Evolutionary conservation across 2,329 filamentous ascomycete species (phyloP), one percentile per base, ranked within the genome.

Genomic region (Chaetomiaceae sp.): DNA sequence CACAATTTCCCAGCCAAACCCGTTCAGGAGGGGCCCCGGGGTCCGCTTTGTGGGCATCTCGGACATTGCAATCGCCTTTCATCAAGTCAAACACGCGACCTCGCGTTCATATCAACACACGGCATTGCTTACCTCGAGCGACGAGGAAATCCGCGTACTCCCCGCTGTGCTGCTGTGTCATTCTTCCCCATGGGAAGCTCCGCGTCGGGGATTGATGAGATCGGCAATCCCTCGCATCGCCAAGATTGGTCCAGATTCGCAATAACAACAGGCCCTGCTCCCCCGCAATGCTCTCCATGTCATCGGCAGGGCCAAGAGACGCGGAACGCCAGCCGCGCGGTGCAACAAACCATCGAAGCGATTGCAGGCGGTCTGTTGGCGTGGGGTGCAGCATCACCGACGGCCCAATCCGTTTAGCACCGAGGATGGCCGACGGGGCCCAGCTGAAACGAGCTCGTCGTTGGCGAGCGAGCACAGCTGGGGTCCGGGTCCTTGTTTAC

Each of bases 21-120:
- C 18, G 24, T 32, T 29, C 42, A 45, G 42, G 38, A 39, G 47
- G 10, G n/a, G 12, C n/a, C 19, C 32, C 32, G 9, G 35, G 42
- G 39, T 32, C 48, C 49, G 45, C 45, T 38, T 48, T 38, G 38
- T 34, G 45, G 45, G 33, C 45, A 39, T 20, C 22, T 51, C 49
- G 49, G 49, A 51, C 38, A 48, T 51, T 48, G 17, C 41, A n/a
- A 30, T 29, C 33, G 26, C 24, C 24, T 22, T 35, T 20, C n/a
- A 27, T 37, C 26, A 36, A 32, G 14, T 20, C n/a, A n/a, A n/a
- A n/a, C n/a, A n/a, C 35, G 29, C 38, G 19, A 46, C 18, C n/a
- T 19, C 20, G 20, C 35, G n/a, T 12, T 12, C 15, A 24, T 18
- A 34, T 32, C n/a, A n/a, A n/a, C n/a, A 20, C 26, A 12, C 12